Conservation (phyloP, 108 stramenopile genomes). For the Nannochloropsis oceanica region DNA sequence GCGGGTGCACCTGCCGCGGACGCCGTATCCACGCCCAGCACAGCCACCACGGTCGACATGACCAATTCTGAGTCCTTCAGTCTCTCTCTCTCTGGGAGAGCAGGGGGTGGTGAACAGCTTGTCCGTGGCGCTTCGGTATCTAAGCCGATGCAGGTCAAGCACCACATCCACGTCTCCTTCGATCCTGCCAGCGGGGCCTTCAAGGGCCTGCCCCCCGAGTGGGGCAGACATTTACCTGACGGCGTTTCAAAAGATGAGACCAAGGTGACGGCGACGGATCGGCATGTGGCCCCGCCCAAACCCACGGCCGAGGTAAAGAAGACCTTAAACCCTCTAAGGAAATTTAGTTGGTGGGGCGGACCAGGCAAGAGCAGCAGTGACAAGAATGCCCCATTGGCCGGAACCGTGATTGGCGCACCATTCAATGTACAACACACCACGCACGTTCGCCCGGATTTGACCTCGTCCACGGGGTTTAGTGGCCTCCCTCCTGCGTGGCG, state of each 20-base stretch:
- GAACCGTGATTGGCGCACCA: constrained; percentile 29
- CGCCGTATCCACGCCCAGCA: background rate
- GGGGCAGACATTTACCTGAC: constrained; percentile 16
- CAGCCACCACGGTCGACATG: background rate
- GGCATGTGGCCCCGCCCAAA: constrained; percentile 3
- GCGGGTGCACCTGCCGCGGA: background rate
- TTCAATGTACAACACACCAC: constrained; percentile 44
- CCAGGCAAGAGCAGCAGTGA: background rate
- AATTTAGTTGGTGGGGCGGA: constrained; percentile 2
- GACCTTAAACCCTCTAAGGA: background rate
- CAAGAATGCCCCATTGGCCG: constrained; percentile 1
- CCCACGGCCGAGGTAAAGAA: constrained; percentile 1
- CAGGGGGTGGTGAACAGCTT: background rate
- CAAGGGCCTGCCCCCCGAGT: constrained; percentile 23
- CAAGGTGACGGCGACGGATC: background rate
- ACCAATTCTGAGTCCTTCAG: background rate
- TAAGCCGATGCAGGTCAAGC: constrained; percentile 3
- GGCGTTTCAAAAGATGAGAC: background rate
- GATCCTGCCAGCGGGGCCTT: constrained; percentile 16
- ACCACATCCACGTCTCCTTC: constrained; percentile 24
- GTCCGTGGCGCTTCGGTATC: background rate
- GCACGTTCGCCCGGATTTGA: constrained; percentile 32
- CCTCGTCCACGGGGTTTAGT: constrained; percentile 35
- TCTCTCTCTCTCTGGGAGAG: background rate
- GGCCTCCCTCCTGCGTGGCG: constrained; percentile 48